phyloP scores from a whole-genome alignment of 257 asterid genomes.

The Solanum etuberosum region DNA sequence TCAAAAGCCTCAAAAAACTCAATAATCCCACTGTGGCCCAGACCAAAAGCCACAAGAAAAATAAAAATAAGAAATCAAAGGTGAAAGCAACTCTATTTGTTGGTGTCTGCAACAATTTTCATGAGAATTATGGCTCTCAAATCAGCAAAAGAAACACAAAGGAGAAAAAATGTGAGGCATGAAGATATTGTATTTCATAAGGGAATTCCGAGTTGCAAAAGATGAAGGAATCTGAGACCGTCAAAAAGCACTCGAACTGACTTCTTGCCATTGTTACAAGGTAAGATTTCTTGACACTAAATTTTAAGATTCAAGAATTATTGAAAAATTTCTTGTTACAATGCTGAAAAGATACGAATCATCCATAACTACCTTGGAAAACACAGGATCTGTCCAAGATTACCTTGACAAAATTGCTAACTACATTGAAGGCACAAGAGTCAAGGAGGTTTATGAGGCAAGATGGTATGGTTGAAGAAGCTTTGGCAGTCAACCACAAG shows the following conservation, averaged over 20 bases:
- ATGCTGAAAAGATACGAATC: not conserved
- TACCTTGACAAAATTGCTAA: not conserved
- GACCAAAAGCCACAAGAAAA: not conserved
- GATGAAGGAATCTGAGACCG: not conserved
- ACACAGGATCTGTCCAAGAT: not conserved
- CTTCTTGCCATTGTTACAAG: not conserved
- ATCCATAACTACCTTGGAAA: not conserved
- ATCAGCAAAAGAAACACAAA: not conserved
- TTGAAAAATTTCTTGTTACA: not conserved
- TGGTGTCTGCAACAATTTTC: not conserved
- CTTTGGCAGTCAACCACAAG: not conserved
- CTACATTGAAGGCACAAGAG: not conserved
- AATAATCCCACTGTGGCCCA: not conserved
- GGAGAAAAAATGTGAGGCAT: not conserved
- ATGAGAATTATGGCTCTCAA: not conserved
- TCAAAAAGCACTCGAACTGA: not conserved
- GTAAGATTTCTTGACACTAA: not conserved
- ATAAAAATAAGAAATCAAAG: too few species aligned
- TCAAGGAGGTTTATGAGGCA: not conserved
- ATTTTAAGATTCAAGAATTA: not conserved
- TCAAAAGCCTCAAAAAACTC: not conserved
- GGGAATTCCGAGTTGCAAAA: not conserved
- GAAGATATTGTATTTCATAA: not conserved
- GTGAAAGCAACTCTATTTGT: not conserved
- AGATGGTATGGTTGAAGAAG: not conserved